Evolutionary conservation across 257 asterid species (phyloP).

Genomic region (Jacaranda mimosifolia): DNA sequence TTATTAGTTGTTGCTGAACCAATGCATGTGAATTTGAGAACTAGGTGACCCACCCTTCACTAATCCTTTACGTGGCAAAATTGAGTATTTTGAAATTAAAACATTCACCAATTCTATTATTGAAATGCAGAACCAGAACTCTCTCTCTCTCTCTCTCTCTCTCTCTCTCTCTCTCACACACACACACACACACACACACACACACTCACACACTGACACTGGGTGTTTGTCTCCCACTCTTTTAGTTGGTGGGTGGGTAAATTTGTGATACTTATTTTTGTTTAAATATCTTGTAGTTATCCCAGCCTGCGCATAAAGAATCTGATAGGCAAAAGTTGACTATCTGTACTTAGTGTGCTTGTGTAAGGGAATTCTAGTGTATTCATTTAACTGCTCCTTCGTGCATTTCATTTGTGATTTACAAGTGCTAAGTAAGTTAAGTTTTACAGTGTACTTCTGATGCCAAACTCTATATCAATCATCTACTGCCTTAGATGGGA

Average conservation of each 20-base stretch:
- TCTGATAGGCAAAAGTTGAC: background rate
- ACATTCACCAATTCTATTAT: too few relatives aligned
- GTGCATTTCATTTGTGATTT: constrained; percentile 14
- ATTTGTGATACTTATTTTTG: constrained; percentile 7
- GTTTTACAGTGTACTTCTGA: background rate
- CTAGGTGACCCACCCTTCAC: background rate
- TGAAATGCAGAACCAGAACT: too few relatives aligned
- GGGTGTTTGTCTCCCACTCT: background rate
- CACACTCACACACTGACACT: too few relatives aligned
- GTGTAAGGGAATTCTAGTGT: background rate
- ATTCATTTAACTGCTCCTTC: constrained; percentile 4
- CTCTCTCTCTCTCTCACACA: too few relatives aligned
- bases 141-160: too few relatives aligned
- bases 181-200: too few relatives aligned
- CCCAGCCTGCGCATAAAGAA: too few relatives aligned
- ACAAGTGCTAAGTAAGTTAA: constrained; percentile 3
- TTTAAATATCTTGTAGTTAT: background rate
- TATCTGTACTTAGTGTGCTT: background rate
- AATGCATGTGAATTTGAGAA: background rate
- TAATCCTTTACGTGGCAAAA: too few relatives aligned
- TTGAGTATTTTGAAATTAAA: too few relatives aligned
- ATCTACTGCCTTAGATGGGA: constrained; percentile 18
- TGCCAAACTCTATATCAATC: constrained; percentile 14
- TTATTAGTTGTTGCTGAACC: background rate
- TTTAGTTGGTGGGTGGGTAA: background rate